These are phyloP conservation scores for Coemansia sp. DNA, from an alignment of 192 early-diverging fungal genomes.

Conservation along the genomic window DNA sequence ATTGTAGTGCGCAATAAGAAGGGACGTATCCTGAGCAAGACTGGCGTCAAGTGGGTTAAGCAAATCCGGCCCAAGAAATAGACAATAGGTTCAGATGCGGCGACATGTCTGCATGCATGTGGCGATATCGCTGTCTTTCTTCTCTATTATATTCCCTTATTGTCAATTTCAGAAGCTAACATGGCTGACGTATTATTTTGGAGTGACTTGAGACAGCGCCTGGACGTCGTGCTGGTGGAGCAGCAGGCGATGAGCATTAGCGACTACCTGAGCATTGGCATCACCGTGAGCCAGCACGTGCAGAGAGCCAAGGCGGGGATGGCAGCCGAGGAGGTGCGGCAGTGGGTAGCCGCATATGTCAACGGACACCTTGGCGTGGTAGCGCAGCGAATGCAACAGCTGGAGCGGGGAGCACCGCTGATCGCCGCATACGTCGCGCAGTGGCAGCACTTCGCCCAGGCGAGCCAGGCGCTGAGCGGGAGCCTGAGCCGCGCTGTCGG, in stretches of 20 bases:
- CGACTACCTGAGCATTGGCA: neutral
- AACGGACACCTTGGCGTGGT: neutral
- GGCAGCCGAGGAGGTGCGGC: neutral
- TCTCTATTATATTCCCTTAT: neutral
- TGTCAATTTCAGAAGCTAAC: neutral
- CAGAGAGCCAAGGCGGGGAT: neutral
- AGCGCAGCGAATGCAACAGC: neutral
- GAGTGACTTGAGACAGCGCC: neutral
- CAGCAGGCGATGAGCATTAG: neutral
- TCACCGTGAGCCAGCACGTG: neutral
- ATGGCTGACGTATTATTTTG: neutral
- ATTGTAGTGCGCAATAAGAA: conserved; percentile 30
- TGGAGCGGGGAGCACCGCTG: neutral
- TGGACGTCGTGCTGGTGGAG: neutral
- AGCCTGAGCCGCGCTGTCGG: neutral
- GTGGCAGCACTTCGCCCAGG: neutral
- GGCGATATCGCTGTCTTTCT: neutral
- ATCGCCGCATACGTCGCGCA: neutral
- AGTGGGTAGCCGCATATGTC: neutral
- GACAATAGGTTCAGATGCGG: neutral
- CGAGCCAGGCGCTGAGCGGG: neutral
- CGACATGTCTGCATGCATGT: neutral
- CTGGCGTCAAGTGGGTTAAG: conserved; percentile 24
- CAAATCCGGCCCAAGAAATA: conserved; percentile 29
- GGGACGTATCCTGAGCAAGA: conserved; percentile 28